Evolutionary conservation across 2,329 filamentous ascomycete genomes (phyloP), one percentile per base, ranked within the genome.

Genomic region (Apiospora rasikravindrae): DNA sequence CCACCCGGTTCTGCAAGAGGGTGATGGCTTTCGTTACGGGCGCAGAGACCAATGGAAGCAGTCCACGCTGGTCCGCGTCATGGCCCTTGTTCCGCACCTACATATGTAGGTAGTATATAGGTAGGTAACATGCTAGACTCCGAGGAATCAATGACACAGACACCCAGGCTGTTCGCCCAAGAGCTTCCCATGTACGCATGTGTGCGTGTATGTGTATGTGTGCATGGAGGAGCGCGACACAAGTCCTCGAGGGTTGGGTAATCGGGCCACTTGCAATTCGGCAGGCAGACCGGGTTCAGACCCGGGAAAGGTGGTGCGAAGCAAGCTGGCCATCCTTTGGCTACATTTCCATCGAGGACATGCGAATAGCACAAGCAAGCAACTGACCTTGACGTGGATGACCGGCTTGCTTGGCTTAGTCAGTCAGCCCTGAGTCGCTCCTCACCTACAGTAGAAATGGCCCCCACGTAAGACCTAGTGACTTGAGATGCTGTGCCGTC

Each of bases 311-410:
- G 33, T 40, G 57, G 33, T 64, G 57, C 57, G 22, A 64, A 64
- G 19, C 33, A 40, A 24, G 29, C 33, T 24, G 33, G n/a, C n/a
- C 19, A 37, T 64, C 10, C 19, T n/a, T 11, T 40, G 57, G 33
- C 19, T 64, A n/a, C 57, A 64, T 22, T 64, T n/a, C 33, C 13
- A 64, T 40, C 57, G 57, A 64, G 33, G 57, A 64, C 33, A 64
- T n/a, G 57, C 57, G 57, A 40, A 37, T 64, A 4, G 33, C 33
- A 64, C 53, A 37, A 37, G 53, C 53, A 42, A 42, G 40, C 13
- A 7, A 57, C 26, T 61, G 7, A 26, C 16, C 53, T 61, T 61
- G 53, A 29, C 33, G 53, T 37, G 19, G 1, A 49, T 22, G 26
- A 11, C 16, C 7, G 2, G 26, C 51, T 29, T 57, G 26, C 51